phyloP scores from a whole-genome alignment of 495 filamentous ascomycete species.

The Clohesyomyces aquaticus region DNA sequence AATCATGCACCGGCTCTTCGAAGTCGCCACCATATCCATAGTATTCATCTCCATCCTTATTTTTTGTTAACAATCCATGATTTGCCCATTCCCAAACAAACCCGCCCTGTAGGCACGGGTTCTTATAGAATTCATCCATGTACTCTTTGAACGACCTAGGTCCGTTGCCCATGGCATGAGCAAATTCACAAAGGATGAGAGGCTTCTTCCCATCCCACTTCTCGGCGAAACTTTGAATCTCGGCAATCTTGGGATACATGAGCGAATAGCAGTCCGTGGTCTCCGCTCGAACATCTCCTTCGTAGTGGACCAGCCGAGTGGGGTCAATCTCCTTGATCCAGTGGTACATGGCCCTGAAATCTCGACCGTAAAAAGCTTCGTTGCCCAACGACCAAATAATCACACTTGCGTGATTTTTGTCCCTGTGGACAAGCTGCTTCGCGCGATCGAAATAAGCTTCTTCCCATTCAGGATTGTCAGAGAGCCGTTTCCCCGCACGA shows the following conservation, averaged over 20 bases:
- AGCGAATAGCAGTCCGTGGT: conserved; percentile 66
- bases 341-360: conserved; percentile 65
- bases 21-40: conserved; percentile 69
- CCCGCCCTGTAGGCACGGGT: conserved; percentile 65
- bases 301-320: conserved; percentile 66
- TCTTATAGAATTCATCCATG: conserved; percentile 59
- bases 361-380: conserved; percentile 67
- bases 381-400: conserved; percentile 74
- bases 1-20: conserved; percentile 37
- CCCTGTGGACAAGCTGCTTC: conserved; percentile 63
- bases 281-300: conserved; percentile 60
- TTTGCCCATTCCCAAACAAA: conserved; percentile 78
- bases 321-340: conserved; percentile 60
- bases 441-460: conserved; percentile 68
- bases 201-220: conserved; percentile 54
- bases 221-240: conserved; percentile 53
- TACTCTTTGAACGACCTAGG: conserved; percentile 70
- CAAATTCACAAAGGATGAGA: conserved; percentile 66
- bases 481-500: conserved; percentile 48
- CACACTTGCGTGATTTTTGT: conserved; percentile 68
- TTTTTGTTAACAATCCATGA: conserved; percentile 68
- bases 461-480: conserved; percentile 65
- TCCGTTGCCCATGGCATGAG: conserved; percentile 73
- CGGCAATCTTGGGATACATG: conserved; percentile 64
- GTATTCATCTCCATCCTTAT: conserved; percentile 57